A percentile compares a stretch with the other conserved stretches of the same genome.
Conservation (phyloP, 306 rosid species). For the Fragaria vesca region DNA sequence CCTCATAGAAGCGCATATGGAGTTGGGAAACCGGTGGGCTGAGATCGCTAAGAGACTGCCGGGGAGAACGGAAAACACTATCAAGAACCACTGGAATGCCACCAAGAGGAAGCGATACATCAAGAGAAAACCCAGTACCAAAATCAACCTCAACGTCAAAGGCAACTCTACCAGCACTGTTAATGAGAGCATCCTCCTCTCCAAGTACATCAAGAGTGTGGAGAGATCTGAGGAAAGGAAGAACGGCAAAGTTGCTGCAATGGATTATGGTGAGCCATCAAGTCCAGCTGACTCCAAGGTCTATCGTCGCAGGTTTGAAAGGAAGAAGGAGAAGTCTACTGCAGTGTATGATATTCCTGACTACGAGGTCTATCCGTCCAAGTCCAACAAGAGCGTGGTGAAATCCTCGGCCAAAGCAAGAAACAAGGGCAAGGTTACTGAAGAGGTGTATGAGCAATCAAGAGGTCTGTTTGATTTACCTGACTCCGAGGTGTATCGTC, state of each 20-base stretch:
- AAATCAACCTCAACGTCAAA: background rate
- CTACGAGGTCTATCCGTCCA: background rate
- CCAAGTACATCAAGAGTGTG: conserved; percentile 49
- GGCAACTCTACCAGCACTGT: background rate
- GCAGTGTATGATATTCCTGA: background rate
- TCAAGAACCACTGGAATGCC: conserved; percentile 82
- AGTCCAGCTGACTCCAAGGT: background rate
- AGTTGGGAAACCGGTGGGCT: conserved; percentile 71
- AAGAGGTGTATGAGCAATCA: background rate
- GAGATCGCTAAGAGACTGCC: conserved; percentile 63
- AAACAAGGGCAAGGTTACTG: background rate
- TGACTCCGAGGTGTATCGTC: background rate
- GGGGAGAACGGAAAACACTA: conserved; percentile 62
- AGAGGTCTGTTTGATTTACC: background rate
- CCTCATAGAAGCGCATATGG: conserved; percentile 56
- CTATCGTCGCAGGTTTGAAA: background rate
- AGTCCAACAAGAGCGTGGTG: conserved; percentile 40
- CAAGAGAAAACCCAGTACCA: conserved; percentile 29
- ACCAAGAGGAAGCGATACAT: conserved; percentile 52
- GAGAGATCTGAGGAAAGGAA: background rate
- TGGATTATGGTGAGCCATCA: background rate
- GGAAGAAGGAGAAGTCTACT: background rate
- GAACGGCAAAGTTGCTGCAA: background rate
- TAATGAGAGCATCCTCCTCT: conserved; percentile 30
- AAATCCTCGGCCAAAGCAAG: background rate